Percentiles rank a stretch among this genome's conserved stretches.
Evolutionary conservation across 768 basidiomycete genomes (phyloP).

Genomic region (Wakefieldia striispora): DNA sequence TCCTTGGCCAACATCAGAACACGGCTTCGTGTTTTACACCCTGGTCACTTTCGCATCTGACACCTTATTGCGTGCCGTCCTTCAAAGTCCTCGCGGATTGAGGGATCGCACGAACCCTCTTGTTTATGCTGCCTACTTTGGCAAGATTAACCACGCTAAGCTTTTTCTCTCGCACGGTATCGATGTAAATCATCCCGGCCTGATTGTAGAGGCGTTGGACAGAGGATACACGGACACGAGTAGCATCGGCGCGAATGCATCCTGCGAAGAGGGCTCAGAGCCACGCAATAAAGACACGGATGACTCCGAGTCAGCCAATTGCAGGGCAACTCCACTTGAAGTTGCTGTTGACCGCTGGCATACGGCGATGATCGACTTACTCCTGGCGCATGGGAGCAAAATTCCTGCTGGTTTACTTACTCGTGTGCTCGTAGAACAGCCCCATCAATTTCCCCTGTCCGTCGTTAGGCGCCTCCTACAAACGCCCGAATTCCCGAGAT

Average conservation of each 20-base stretch:
- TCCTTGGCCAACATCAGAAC: conserved; percentile 4
- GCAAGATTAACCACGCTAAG: neutral
- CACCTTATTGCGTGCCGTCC: neutral
- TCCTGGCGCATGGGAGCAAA: neutral
- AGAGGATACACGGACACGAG: neutral
- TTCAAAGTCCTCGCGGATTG: neutral
- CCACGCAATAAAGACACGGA: neutral
- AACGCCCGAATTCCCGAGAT: neutral
- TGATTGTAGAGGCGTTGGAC: neutral
- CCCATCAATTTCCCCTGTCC: neutral
- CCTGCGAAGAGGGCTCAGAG: too few relatives aligned
- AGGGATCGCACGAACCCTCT: conserved; percentile 4
- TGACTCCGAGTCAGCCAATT: too few relatives aligned
- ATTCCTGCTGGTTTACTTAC: neutral
- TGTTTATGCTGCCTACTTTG: conserved; percentile 1
- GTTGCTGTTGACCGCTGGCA: conserved; percentile 6
- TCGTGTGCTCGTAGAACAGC: neutral
- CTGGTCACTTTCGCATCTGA: conserved; percentile 6
- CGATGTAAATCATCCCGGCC: neutral
- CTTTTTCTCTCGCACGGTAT: neutral
- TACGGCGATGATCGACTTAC: neutral
- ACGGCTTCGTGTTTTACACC: conserved; percentile 2
- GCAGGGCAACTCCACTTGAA: neutral
- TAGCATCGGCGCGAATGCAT: neutral
- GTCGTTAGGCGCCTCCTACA: neutral